A percentile compares a stretch with the other conserved stretches of the same genome.
These are phyloP conservation scores for Calonectria honghensis DNA, from an alignment of 2,329 filamentous ascomycete species.

Conservation along the genomic window DNA sequence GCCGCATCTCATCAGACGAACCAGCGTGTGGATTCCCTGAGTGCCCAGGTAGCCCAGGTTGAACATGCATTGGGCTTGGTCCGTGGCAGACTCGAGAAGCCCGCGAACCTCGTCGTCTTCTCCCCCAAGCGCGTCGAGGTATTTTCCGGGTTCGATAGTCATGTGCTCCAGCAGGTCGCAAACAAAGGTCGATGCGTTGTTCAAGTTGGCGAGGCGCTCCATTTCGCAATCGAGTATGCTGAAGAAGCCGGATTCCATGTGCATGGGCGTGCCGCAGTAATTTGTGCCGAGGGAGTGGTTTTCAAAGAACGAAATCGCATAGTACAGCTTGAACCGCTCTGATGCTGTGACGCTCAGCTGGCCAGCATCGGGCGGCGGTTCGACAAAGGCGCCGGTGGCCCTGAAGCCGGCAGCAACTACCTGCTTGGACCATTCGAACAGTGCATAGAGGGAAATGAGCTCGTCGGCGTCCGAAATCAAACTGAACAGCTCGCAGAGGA, in stretches of 20 bases:
- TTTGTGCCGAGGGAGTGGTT: neutral
- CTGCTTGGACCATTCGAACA: neutral
- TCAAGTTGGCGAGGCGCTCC: neutral
- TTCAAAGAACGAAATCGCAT: neutral
- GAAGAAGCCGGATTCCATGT: no score
- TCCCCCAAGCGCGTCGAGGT: no score
- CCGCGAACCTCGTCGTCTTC: no score
- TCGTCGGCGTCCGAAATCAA: neutral
- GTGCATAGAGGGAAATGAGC: neutral
- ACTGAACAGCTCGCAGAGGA: neutral
- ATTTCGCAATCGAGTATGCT: no score
- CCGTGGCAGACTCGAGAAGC: no score
- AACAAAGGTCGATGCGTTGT: neutral
- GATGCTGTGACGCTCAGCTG: neutral
- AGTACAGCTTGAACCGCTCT: neutral
- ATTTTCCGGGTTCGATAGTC: no score
- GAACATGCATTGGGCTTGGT: no score
- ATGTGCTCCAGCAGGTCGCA: no score
- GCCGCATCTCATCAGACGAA: neutral
- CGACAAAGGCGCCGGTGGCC: neutral
- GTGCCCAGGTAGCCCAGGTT: no score
- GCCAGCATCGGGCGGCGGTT: no score
- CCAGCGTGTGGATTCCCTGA: neutral
- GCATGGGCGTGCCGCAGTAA: neutral
- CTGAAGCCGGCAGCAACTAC: no score